Conservation (phyloP, 2,329 filamentous ascomycete species). For the Aureobasidium sp. region DNA sequence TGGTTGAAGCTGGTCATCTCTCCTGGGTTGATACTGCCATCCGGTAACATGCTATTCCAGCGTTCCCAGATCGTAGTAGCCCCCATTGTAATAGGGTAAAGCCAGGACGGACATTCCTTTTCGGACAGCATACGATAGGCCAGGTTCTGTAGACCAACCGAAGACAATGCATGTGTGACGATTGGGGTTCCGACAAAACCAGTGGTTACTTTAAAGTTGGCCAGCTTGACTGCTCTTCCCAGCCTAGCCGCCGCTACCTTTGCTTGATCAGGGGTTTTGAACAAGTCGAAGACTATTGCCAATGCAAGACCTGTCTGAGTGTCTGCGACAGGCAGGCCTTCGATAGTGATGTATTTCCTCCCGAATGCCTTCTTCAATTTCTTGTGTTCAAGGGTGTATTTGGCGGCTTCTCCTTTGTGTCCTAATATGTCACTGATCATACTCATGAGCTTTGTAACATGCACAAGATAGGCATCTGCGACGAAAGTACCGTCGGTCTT, state of each 20-base stretch:
- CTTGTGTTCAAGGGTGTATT: constrained; percentile 18
- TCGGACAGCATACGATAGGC: constrained; percentile 42
- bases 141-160: constrained; percentile 14
- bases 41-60: constrained; percentile 40
- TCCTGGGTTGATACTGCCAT: constrained; percentile 38
- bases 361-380: constrained; percentile 24
- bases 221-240: constrained; percentile 17
- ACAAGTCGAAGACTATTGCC: constrained; percentile 23
- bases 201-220: constrained; percentile 26
- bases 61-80: constrained; percentile 45
- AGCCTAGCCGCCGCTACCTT: constrained; percentile 19
- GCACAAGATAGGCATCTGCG: constrained; percentile 32
- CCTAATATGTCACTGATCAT: constrained; percentile 22
- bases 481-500: constrained; percentile 29
- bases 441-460: constrained; percentile 25
- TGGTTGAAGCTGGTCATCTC: constrained; percentile 45
- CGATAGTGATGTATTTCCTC: constrained; percentile 21
- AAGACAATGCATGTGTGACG: constrained; percentile 14
- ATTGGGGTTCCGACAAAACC: constrained; percentile 53
- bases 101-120: constrained; percentile 38
- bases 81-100: constrained; percentile 40
- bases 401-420: constrained; percentile 17
- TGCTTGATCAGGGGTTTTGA: constrained; percentile 15
- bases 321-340: constrained; percentile 24
- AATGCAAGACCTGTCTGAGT: constrained; percentile 26